These are phyloP conservation scores for Posidonia oceanica DNA, from an alignment of 116 monocot species.

Conservation along the genomic window DNA sequence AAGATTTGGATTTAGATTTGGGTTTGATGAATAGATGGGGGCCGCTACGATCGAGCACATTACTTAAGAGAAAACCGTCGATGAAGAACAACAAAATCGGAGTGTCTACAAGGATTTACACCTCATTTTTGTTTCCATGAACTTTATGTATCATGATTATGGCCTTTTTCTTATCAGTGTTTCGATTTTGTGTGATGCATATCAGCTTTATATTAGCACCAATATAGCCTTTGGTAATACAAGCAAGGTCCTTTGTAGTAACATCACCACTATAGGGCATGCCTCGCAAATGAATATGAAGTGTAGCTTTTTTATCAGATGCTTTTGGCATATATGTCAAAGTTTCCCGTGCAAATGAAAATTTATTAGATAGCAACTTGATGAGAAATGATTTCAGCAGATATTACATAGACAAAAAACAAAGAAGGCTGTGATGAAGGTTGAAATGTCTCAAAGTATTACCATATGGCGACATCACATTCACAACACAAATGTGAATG, in stretches of 20 bases:
- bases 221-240: conserved; percentile 73
- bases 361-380: neutral
- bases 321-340: conserved; percentile 74
- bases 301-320: conserved; percentile 65
- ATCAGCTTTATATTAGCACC: conserved; percentile 86
- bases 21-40: no score
- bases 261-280: conserved; percentile 59
- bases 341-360: conserved; percentile 49
- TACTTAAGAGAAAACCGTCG: no score
- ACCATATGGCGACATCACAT: neutral
- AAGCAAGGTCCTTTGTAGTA: conserved; percentile 40
- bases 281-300: conserved; percentile 47
- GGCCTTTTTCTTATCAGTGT: no score
- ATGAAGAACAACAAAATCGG: no score
- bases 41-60: no score
- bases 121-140: no score
- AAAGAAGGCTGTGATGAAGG: neutral
- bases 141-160: no score
- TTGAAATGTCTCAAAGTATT: neutral
- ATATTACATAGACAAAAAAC: neutral
- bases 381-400: neutral
- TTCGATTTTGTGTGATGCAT: no score
- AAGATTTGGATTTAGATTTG: no score
- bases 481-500: no score
- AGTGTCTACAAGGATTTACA: no score